phyloP scores from a whole-genome alignment of 768 basidiomycete genomes.

The Cantharellus cinnabarinus region DNA sequence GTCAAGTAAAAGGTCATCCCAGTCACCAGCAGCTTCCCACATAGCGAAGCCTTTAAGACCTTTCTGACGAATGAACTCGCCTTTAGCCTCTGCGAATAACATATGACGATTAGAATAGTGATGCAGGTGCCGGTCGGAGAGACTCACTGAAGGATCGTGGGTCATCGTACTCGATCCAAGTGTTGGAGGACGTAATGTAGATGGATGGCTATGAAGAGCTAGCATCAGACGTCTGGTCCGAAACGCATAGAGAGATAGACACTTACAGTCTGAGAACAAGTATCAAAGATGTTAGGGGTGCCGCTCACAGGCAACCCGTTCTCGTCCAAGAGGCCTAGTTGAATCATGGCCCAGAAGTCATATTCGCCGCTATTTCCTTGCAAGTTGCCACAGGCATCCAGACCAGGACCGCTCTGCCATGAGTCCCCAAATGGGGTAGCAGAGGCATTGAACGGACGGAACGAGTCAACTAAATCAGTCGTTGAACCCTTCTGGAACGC shows the following conservation, averaged over 20 bases:
- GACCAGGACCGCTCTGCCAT: constrained; percentile 31
- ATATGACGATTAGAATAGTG: not conserved
- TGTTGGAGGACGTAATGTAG: constrained; percentile 31
- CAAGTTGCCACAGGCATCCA: constrained; percentile 39
- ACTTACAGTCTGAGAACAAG: constrained; percentile 57
- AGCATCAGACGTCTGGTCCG: no score
- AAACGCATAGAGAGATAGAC: no score
- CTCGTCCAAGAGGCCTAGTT: constrained; percentile 30
- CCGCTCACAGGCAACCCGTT: constrained; percentile 27
- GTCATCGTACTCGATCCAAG: constrained; percentile 50
- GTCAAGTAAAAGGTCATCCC: constrained; percentile 37
- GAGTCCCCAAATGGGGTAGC: constrained; percentile 31
- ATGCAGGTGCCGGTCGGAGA: not conserved
- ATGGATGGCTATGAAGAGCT: constrained; percentile 45
- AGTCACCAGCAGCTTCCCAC: constrained; percentile 56
- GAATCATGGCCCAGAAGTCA: constrained; percentile 42
- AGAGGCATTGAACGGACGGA: constrained; percentile 29
- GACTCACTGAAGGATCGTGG: constrained; percentile 31
- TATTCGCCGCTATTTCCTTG: constrained; percentile 22
- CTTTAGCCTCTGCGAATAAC: constrained; percentile 24
- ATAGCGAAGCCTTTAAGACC: constrained; percentile 47
- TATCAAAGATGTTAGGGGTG: constrained; percentile 34
- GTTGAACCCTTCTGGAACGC: constrained; percentile 20
- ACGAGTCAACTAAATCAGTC: constrained; percentile 20
- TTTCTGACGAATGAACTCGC: constrained; percentile 30